Percentiles rank a stretch among this genome's conserved stretches.
Evolutionary conservation across 495 filamentous ascomycete genomes (phyloP).

Genomic region (Talaromyces trachyspermus): DNA sequence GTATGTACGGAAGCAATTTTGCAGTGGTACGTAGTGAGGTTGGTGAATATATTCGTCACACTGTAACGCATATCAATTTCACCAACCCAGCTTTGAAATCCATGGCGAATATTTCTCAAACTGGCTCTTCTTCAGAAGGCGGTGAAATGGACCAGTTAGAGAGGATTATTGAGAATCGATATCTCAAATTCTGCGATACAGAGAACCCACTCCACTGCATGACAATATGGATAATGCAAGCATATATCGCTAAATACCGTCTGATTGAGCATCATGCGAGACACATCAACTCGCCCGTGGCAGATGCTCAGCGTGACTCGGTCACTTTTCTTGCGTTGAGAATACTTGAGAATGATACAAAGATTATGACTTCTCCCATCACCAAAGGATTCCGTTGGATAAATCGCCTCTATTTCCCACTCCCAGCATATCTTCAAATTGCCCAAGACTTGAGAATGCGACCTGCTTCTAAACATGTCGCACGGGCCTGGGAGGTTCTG

Average conservation of each 20-base stretch:
- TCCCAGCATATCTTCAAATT: constrained; percentile 45
- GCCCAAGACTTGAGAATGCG: constrained; percentile 35
- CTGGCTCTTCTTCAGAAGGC: constrained; percentile 12
- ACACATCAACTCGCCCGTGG: constrained; percentile 15
- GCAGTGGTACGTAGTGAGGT: constrained; percentile 42
- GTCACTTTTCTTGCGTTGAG: constrained; percentile 31
- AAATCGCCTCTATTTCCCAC: constrained; percentile 40
- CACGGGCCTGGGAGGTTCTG: constrained; percentile 40
- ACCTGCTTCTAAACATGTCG: constrained; percentile 23
- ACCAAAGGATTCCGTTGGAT: constrained; percentile 42
- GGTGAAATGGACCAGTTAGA: constrained; percentile 31
- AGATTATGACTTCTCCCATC: constrained; percentile 37
- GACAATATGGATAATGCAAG: constrained; percentile 44
- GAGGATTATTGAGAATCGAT: constrained; percentile 37
- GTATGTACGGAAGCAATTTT: constrained; percentile 43
- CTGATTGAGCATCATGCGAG: constrained; percentile 40
- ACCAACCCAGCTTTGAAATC: constrained; percentile 38
- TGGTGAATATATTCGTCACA: constrained; percentile 40
- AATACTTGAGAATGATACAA: constrained; percentile 43
- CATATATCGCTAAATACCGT: constrained; percentile 33
- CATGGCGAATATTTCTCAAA: constrained; percentile 21
- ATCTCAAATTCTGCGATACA: constrained; percentile 38
- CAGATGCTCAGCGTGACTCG: constrained; percentile 28
- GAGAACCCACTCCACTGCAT: constrained; percentile 47
- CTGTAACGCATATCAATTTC: constrained; percentile 42